Percentiles rank a stretch among this genome's conserved stretches.
These are phyloP conservation scores for Coemansia sp. DNA, from an alignment of 192 early-diverging fungal species.

Conservation along the genomic window DNA sequence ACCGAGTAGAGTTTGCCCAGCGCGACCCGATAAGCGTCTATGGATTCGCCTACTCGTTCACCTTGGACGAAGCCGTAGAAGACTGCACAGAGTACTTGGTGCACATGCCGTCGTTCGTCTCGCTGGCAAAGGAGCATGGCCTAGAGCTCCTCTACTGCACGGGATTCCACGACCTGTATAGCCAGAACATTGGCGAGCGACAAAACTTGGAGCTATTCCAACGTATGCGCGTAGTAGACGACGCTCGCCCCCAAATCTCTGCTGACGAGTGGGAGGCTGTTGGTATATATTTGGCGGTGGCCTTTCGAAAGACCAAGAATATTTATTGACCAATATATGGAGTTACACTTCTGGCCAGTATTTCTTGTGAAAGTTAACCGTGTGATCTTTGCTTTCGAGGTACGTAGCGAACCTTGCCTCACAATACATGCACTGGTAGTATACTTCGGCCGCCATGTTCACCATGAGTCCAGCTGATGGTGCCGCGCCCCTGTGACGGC, in stretches of 20 bases:
- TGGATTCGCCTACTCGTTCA: slow-evolving; percentile 87
- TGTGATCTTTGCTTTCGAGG: slow-evolving; percentile 51
- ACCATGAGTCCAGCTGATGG: background rate
- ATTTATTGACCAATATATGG: background rate
- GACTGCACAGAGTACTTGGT: slow-evolving; percentile 95
- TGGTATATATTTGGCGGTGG: slow-evolving; percentile 55
- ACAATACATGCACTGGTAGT: slow-evolving; percentile 17
- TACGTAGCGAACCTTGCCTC: slow-evolving; percentile 4
- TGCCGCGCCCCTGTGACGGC: too few species aligned
- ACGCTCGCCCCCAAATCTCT: slow-evolving; percentile 60
- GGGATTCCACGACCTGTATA: slow-evolving; percentile 83
- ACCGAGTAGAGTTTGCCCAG: slow-evolving; percentile 82
- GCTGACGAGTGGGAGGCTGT: slow-evolving; percentile 92
- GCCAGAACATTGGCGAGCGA: slow-evolving; percentile 56
- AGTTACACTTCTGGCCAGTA: slow-evolving; percentile 2
- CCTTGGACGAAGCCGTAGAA: slow-evolving; percentile 92
- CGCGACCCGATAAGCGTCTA: slow-evolving; percentile 61
- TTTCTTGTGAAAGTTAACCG: slow-evolving; percentile 5
- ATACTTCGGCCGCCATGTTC: background rate
- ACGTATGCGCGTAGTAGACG: slow-evolving; percentile 81
- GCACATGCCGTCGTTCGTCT: slow-evolving; percentile 76
- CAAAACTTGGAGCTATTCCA: slow-evolving; percentile 65
- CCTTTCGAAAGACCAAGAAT: slow-evolving; percentile 15
- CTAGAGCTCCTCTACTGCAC: slow-evolving; percentile 71
- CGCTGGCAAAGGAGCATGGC: slow-evolving; percentile 80